Evolutionary conservation across 306 rosid species (phyloP), one percentile per base, ranked within the genome.

Genomic region (Vachellia collinsii): DNA sequence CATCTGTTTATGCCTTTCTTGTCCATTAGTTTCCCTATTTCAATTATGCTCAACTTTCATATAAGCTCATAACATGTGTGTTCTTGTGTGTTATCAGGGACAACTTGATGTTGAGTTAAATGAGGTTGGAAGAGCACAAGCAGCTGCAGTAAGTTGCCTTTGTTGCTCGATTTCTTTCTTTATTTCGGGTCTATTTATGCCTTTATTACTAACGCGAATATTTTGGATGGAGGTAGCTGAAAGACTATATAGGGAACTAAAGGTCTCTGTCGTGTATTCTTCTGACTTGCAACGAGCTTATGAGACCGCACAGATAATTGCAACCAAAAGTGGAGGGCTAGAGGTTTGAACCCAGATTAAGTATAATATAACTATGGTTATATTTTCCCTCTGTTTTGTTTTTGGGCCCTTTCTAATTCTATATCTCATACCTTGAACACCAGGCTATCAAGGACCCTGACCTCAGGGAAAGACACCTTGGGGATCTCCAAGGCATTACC

Each of bases 221-320:
- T 69, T 76, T 75, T 81, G 79, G 72, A 95, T 58, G 64, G 36
- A 58, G 99, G 98, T 95, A 84, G 97, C 85, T 76, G 88, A 86
- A 54, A 92, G 90, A 70, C 88, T 95, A 82, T 90, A 96, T 73
- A 86, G 68, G 89, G 98, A 90, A 75, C 67, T 90, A 54, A 87
- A 87, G 82, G 59, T 91, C 83, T 91, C 94, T 72, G 88, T 54
- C 20, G 83, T 95, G 47, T 95, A 90, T 88, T 86, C 98, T 51
- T 95, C 98, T 61, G 97, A 95, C 88, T 92, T 95, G 82, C 86
- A 88, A 85, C 82, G 99, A 82, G 99, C 97, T 59, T 83, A 51
- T 64, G 97, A 91, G 79, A 95, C 99, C 59, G 98, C 97, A 58
- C 90, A 89, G 89, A 85, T 75, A 51, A 90, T 95, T 83, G 99